Conservation (phyloP, 2,329 filamentous ascomycete species). For the Aureobasidium melanogenum region DNA sequence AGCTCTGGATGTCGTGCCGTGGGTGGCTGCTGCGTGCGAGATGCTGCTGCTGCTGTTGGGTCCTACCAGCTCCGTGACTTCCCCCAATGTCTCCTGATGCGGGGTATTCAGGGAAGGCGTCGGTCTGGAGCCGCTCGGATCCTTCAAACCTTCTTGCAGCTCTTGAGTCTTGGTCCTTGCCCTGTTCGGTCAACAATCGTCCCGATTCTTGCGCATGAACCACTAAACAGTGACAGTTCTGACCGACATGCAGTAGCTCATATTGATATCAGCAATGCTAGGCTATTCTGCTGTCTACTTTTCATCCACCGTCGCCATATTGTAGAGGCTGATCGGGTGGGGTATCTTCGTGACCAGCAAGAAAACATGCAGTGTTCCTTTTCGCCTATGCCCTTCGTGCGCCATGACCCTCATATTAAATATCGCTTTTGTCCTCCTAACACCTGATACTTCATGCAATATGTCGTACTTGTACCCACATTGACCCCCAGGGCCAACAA, state of each 20-base stretch:
- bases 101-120: not conserved
- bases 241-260: not conserved
- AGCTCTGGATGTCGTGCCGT: conserved; percentile 2
- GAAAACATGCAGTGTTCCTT: not conserved
- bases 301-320: not conserved
- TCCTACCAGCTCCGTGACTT: not conserved
- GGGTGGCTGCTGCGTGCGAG: conserved; percentile 2
- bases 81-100: not conserved
- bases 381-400: not conserved
- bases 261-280: not conserved
- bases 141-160: not conserved
- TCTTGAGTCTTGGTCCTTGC: not conserved
- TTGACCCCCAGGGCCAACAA: not conserved
- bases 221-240: not conserved
- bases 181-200: not conserved
- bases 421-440: not conserved
- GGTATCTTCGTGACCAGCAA: not conserved
- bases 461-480: not conserved
- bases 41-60: not conserved
- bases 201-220: not conserved
- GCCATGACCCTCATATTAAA: not conserved
- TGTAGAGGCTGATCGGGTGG: not conserved
- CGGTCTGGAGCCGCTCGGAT: not conserved
- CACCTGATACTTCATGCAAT: not conserved
- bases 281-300: not conserved